Evolutionary conservation across 2,329 filamentous ascomycete species (phyloP), one percentile per base, ranked within the genome.

Genomic region (Graphilbum fragrans): DNA sequence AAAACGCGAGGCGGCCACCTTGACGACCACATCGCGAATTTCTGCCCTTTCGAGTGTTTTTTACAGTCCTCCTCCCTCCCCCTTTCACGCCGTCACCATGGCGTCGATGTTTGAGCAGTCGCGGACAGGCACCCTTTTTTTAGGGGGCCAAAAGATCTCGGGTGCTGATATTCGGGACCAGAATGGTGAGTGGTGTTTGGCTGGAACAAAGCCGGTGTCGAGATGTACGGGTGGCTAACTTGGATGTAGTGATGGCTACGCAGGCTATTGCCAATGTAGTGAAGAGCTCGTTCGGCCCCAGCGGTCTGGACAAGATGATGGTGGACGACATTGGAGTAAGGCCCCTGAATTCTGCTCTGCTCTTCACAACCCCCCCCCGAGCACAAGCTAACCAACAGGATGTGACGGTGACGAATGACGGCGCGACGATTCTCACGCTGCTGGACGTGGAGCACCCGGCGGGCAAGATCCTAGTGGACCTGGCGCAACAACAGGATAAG

Each of bases 231-330:
- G 5, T 7, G 29, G 29, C 29, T 31, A 31, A 31, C 29, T 5
- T 10, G 8, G 29, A 37, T 22, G 14, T 36, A 88, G 92, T 96
- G 38, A 77, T 87, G 52, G 92, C 92, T 52, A 96, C 92, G 36
- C 87, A 95, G 62, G 87, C 90, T 45, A 96, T 98, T 57, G 83
- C 92, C 55, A 98, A 96, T 78, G 88, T 98, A 45, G 87, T 98
- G 63, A 96, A 94, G 72, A 94, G 86, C 64, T 98, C 92, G 16
- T 98, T 98, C 59, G 92, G 92, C 42, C 92, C 92, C 39, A 94
- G 86, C 48, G 92, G 92, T 38, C 75, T 98, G 51, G 92, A 98
- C 63, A 98, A 98, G 77, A 98, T 98, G 92, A 96, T 98, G 92
- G 92, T 98, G 55, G 92, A 98, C 67, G 92, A 98, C 61, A 96